A percentile compares a stretch with the other conserved stretches of the same genome.
phyloP scores from a whole-genome alignment of 345 rosid genomes.

The Murraya paniculata region DNA sequence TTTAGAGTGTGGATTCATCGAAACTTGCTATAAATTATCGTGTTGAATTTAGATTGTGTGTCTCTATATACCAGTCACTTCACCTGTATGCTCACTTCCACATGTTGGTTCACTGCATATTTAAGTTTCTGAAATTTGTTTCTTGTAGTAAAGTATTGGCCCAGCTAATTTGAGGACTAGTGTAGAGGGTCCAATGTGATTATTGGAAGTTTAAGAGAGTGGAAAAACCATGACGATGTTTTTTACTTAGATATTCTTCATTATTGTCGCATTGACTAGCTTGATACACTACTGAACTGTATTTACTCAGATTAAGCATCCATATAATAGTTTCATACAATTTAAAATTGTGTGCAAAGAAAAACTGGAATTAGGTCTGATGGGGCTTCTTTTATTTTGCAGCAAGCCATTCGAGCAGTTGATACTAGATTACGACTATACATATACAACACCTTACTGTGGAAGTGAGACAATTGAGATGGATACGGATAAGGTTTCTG shows the following conservation, averaged over 20 bases:
- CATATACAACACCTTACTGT: slow-evolving; percentile 87
- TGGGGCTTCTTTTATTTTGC: slow-evolving; percentile 33
- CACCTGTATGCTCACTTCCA: not conserved
- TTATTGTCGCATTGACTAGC: not conserved
- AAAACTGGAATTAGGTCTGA: not conserved
- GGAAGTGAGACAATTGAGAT: slow-evolving; percentile 70
- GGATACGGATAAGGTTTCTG: slow-evolving; percentile 41
- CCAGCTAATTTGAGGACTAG: not conserved
- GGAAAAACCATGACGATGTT: not conserved
- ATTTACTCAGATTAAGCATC: not conserved
- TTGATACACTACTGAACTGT: not conserved
- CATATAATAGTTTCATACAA: not conserved
- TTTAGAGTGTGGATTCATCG: not conserved
- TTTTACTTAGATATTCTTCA: not conserved
- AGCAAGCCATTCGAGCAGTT: slow-evolving; percentile 92
- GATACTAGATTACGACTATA: slow-evolving; percentile 95
- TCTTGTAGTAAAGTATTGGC: not conserved
- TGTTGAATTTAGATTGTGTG: not conserved
- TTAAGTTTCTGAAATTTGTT: not conserved
- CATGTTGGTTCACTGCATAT: not conserved
- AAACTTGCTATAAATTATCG: not conserved
- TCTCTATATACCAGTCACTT: not conserved
- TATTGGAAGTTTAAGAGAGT: not conserved
- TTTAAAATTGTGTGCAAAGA: not conserved
- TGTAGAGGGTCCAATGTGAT: not conserved